A percentile compares a stretch with the other conserved stretches of the same genome.
These are phyloP conservation scores for Pyricularia sp. DNA, from an alignment of 2,329 filamentous ascomycete genomes.

Conservation along the genomic window DNA sequence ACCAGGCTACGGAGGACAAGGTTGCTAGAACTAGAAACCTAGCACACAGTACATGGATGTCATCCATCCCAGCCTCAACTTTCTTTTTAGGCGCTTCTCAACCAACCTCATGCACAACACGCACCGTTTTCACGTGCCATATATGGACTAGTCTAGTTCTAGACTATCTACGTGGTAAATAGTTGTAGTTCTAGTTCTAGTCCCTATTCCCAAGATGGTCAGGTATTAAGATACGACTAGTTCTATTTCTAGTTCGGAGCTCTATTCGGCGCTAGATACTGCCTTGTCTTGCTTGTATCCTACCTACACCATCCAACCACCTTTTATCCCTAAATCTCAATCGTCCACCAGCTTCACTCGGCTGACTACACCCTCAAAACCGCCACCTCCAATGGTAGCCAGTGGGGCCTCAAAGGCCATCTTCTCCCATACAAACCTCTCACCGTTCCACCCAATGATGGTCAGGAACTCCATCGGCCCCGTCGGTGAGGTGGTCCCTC, in stretches of 20 bases:
- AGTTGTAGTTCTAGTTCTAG: neutral
- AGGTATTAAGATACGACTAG: neutral
- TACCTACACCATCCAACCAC: neutral
- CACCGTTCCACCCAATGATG: constrained; percentile 27
- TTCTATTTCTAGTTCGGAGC: neutral
- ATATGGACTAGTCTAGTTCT: neutral
- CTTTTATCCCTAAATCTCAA: neutral
- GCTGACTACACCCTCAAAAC: constrained; percentile 16
- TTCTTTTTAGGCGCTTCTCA: neutral
- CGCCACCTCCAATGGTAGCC: constrained; percentile 20
- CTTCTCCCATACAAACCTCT: constrained; percentile 24
- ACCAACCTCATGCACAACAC: neutral
- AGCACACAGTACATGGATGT: neutral
- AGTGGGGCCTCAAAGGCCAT: constrained; percentile 33
- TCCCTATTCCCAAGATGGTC: neutral
- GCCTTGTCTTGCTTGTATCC: neutral
- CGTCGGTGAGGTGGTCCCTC: constrained; percentile 9
- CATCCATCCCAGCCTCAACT: neutral
- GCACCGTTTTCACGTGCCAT: neutral
- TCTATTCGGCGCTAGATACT: neutral
- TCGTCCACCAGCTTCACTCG: constrained; percentile 13
- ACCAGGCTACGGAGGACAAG: neutral
- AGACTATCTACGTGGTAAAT: too few species aligned
- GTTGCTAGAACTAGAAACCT: neutral
- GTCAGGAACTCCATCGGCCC: constrained; percentile 25